These are phyloP conservation scores for Neurospora sp. DNA, from an alignment of 495 filamentous ascomycete genomes.

Conservation along the genomic window DNA sequence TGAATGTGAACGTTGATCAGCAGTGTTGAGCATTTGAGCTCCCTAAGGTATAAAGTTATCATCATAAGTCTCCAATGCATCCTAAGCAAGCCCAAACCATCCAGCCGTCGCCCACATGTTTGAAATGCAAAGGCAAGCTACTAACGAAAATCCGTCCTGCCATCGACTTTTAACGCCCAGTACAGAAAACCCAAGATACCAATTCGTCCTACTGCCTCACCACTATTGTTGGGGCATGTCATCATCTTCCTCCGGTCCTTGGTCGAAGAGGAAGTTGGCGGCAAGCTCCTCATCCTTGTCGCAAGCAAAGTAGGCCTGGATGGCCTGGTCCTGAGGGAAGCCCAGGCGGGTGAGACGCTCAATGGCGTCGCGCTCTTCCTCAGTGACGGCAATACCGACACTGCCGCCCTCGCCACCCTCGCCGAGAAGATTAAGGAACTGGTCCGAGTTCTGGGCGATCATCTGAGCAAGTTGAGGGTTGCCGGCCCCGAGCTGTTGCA, in stretches of 20 bases:
- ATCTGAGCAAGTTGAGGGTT: conserved; percentile 89
- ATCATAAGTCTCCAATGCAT: background rate
- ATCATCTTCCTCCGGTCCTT: conserved; percentile 73
- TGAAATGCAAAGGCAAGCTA: background rate
- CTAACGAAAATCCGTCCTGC: background rate
- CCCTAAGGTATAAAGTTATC: background rate
- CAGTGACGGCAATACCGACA: conserved; percentile 81
- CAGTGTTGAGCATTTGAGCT: background rate
- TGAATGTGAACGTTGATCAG: background rate
- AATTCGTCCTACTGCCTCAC: background rate
- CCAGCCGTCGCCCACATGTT: background rate
- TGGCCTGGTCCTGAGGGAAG: conserved; percentile 84
- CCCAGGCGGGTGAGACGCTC: conserved; percentile 86
- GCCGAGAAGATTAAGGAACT: conserved; percentile 78
- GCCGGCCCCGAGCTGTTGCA: conserved; percentile 90
- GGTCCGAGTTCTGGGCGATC: conserved; percentile 82
- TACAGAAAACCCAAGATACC: background rate
- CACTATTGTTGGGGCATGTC: conserved; percentile 21
- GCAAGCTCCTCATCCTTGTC: conserved; percentile 99
- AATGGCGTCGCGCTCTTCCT: conserved; percentile 93
- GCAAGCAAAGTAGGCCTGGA: conserved; percentile 98
- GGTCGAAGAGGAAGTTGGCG: conserved; percentile 95
- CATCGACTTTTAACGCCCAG: background rate
- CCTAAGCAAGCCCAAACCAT: conserved; percentile 1
- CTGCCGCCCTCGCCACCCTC: conserved; percentile 74